Evolutionary conservation across 305 asterid species (phyloP), one percentile per base, ranked within the genome.

Genomic region (Monarda citriodora): DNA sequence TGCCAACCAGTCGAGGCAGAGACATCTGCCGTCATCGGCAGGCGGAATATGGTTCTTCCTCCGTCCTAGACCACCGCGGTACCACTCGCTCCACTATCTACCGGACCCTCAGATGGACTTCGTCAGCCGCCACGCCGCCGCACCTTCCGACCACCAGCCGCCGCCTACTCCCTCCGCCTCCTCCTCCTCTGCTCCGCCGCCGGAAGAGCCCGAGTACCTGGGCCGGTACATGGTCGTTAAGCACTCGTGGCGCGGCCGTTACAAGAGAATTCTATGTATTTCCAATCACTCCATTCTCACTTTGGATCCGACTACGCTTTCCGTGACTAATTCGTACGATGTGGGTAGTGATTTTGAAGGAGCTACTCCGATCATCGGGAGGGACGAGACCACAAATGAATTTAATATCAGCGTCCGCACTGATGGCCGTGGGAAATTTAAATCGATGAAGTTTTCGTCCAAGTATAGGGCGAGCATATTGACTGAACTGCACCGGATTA

Each of bases 201-300:
- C 72, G 3, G 99, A 95, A 63, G 99, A 95, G 77, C 91, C 87
- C 3, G 99, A 95, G 83, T 91, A 95, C 64, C 72, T 88, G 63
- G 91, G 91, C 38, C 88, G 99, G 29, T 88, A 91, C 69, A 51
- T 77, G 86, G 98, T 95, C 15, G 63, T 86, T 26, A 95, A 95
- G 71, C 99, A 95, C 78, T 95, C 99, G 18, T 95, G 99, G 99
- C 89, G 99, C 16, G 99, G 99, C 44, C 86, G 97, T 18, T 95
- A 95, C 82, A 95, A 88, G 84, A 81, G 99, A 66, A 79, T 95
- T 63, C 71, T 95, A 15, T 95, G 97, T 53, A 84, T 95, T 58
- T 95, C 99, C 3, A 74, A 50, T 76, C 70, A 72, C 66, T 51
- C 79, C 9, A 79, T 95, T 45, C 60, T 88, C 63, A 95, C 99